Conservation (phyloP, 805 yeast genomes). For the Cyberlindnera maritima region DNA sequence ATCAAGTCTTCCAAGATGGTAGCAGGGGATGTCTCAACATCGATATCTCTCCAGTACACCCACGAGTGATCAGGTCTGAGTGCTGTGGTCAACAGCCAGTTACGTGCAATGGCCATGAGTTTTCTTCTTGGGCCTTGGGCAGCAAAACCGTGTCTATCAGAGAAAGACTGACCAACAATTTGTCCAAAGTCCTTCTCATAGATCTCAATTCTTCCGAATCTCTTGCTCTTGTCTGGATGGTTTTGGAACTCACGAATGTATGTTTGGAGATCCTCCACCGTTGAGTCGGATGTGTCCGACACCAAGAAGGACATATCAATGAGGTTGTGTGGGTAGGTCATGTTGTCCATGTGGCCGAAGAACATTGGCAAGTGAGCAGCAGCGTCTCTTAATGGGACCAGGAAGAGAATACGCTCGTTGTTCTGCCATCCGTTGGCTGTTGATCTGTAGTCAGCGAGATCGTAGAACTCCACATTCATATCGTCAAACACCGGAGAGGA, state of each 20-base stretch:
- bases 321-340: slow-evolving; percentile 84
- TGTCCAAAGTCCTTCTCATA: slow-evolving; percentile 94
- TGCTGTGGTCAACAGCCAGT: slow-evolving; percentile 88
- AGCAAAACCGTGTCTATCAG: slow-evolving; percentile 92
- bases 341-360: slow-evolving; percentile 72
- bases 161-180: slow-evolving; percentile 85
- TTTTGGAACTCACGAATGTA: slow-evolving; percentile 63
- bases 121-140: slow-evolving; percentile 96
- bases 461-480: slow-evolving; percentile 63
- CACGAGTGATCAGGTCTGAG: slow-evolving; percentile 89
- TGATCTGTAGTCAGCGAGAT: slow-evolving; percentile 63
- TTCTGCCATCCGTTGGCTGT: slow-evolving; percentile 74
- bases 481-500: slow-evolving; percentile 27
- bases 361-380: slow-evolving; percentile 87
- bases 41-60: slow-evolving; percentile 98
- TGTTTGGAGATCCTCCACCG: slow-evolving; percentile 63
- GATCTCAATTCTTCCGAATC: slow-evolving; percentile 83
- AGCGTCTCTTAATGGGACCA: slow-evolving; percentile 92
- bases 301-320: slow-evolving; percentile 84
- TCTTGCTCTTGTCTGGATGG: slow-evolving; percentile 55
- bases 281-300: slow-evolving; percentile 86
- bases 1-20: slow-evolving; percentile 87
- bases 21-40: slow-evolving; percentile 86
- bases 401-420: slow-evolving; percentile 74
- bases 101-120: slow-evolving; percentile 93